These are phyloP conservation scores for Aciculosporium take DNA, from an alignment of 2,329 filamentous ascomycete species.

Conservation along the genomic window DNA sequence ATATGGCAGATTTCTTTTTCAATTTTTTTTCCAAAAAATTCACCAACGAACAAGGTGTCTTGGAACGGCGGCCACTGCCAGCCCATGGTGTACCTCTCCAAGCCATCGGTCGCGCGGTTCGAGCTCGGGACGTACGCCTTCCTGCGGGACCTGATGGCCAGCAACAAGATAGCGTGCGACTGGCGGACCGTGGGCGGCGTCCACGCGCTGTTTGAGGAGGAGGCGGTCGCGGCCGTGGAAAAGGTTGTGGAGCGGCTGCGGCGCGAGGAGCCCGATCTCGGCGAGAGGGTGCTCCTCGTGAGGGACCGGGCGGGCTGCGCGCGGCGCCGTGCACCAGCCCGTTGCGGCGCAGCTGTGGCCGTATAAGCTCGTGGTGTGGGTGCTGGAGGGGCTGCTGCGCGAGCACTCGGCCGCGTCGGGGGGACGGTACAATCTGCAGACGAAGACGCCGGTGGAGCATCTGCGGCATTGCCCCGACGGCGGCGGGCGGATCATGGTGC, in stretches of 20 bases:
- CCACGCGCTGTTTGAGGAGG: conserved; percentile 44
- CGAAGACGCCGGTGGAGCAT: conserved; percentile 48
- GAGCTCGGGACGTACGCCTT: conserved; percentile 55
- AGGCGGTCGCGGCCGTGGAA: conserved; percentile 38
- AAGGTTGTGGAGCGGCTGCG: conserved; percentile 36
- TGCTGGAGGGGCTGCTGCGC: conserved; percentile 45
- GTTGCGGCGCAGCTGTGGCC: conserved; percentile 63
- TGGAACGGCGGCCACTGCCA: conserved; percentile 66
- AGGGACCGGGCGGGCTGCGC: conserved; percentile 26
- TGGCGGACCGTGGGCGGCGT: conserved; percentile 51
- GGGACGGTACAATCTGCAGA: conserved; percentile 68
- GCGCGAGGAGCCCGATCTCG: conserved; percentile 40
- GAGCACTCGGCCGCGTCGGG: conserved; percentile 21
- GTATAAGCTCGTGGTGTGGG: conserved; percentile 66
- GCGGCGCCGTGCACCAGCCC: conserved; percentile 50
- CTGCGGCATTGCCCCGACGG: conserved; percentile 31
- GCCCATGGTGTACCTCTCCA: conserved; percentile 48
- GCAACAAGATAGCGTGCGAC: conserved; percentile 51
- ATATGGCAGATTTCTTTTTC: not conserved
- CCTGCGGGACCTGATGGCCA: conserved; percentile 41
- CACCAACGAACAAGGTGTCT: too few species aligned
- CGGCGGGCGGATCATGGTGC: conserved; percentile 21
- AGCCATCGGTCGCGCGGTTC: conserved; percentile 51
- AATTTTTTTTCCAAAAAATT: conserved; percentile 13
- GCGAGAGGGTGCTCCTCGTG: conserved; percentile 29